Evolutionary conservation across 2,329 filamentous ascomycete genomes (phyloP), one percentile per base, ranked within the genome.

Genomic region (Beauveria australis): DNA sequence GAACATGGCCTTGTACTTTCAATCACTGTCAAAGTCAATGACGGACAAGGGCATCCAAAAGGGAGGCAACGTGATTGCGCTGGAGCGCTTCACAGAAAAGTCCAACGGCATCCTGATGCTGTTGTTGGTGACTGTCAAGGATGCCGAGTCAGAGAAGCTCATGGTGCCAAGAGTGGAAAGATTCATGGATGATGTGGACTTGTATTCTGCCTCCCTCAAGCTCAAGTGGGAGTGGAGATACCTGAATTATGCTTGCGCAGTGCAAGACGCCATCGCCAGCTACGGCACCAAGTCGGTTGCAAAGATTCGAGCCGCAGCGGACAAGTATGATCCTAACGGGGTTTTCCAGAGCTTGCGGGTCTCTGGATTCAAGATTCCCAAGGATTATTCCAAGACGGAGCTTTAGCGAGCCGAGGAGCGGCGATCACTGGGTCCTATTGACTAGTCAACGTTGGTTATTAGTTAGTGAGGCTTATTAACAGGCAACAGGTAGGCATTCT

Each of bases 161-260:
- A 73, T 76, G 0, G 68, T 72, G 59, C 74, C 74, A 59, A 66
- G 73, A 1, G 67, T 78, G 6, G 67, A 68, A 41, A 64, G 66
- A 2, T 76, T 74, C 14, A 33, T 73, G 61, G 55, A 73, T 59
- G 67, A 70, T 2, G 63, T 74, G 7, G 68, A 71, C 46, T 61
- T 59, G 1, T 69, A 68, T 48, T 65, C 69, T 0, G 63, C 65
- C 51, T 65, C 68, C 49, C 59, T 69, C 19, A 67, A 64, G 0
- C 60, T 69, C 5, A 65, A 64, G 7, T 71, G 70, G 63, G 16
- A 46, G 40, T 57, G 53, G 53, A 33, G 22, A 46, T 48, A 48
- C 6, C 53, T 57, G 8, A 48, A 57, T 22, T 57, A 48, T 14
- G 43, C 53, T 19, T 41, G 40, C 3, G 53, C 41, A 5, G 19